Percentiles rank a stretch among this genome's conserved stretches.
Conservation (phyloP, 129 eudicot species). For the Tagetes patula region DNA sequence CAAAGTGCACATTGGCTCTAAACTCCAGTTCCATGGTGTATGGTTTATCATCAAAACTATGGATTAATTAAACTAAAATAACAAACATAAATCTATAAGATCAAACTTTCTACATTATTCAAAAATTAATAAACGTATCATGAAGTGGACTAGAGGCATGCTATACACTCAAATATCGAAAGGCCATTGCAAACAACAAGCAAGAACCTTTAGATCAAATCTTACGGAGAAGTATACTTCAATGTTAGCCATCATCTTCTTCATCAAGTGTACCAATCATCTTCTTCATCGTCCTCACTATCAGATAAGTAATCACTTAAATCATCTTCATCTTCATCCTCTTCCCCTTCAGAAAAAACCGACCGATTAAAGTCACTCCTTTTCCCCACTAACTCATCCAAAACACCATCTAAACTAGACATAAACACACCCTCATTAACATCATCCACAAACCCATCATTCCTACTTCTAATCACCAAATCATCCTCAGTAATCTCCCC, state of each 20-base stretch:
- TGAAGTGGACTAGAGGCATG: not conserved
- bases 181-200: conserved; percentile 12
- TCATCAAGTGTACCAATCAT: conserved; percentile 31
- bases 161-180: conserved; percentile 3
- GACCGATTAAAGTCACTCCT: conserved; percentile 32
- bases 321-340: conserved; percentile 35
- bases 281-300: conserved; percentile 51
- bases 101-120: not conserved
- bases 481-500: conserved; percentile 77
- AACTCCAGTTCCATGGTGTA: not conserved
- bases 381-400: conserved; percentile 53
- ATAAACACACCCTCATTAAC: conserved; percentile 33
- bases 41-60: not conserved
- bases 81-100: not conserved
- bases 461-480: conserved; percentile 47
- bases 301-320: conserved; percentile 51
- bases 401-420: conserved; percentile 44
- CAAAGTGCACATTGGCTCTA: not conserved
- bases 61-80: not conserved
- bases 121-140: not conserved
- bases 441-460: conserved; percentile 32
- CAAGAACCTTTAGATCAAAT: not conserved
- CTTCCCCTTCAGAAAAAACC: conserved; percentile 57
- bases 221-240: not conserved
- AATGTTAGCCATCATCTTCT: not conserved